Evolutionary conservation across 129 eudicot genomes (phyloP).

Genomic region (Sambucus nigra): DNA sequence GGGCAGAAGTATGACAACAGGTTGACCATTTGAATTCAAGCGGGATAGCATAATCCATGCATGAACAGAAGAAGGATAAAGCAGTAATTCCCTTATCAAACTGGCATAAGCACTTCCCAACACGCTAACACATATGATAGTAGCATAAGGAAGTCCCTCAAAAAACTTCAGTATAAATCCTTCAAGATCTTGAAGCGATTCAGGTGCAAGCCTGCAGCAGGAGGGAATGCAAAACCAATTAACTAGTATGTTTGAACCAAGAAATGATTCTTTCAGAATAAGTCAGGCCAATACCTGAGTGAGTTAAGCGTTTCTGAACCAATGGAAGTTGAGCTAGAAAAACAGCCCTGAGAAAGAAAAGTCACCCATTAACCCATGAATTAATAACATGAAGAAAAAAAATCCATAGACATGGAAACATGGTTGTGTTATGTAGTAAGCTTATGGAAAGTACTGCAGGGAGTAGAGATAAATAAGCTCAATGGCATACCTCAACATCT

Average conservation of each 20-base stretch:
- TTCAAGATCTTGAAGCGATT: slow-evolving; percentile 32
- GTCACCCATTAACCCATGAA: slow-evolving; percentile 4
- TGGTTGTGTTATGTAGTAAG: neutral
- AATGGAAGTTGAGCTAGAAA: slow-evolving; percentile 20
- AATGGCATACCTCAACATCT: slow-evolving; percentile 40
- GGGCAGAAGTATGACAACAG: slow-evolving; percentile 58
- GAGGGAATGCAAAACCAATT: slow-evolving; percentile 7
- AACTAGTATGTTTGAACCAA: neutral
- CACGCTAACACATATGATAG: slow-evolving; percentile 63
- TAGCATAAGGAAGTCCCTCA: slow-evolving; percentile 47
- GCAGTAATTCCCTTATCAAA: slow-evolving; percentile 42
- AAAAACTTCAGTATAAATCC: slow-evolving; percentile 35
- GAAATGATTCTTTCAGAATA: neutral
- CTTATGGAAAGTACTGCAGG: neutral
- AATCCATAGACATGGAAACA: slow-evolving; percentile 9
- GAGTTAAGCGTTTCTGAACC: slow-evolving; percentile 15
- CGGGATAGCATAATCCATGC: slow-evolving; percentile 79
- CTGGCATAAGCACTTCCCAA: slow-evolving; percentile 47
- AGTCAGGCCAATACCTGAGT: slow-evolving; percentile 35
- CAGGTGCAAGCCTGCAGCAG: slow-evolving; percentile 49
- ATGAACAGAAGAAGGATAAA: slow-evolving; percentile 19
- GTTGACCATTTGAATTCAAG: slow-evolving; percentile 50
- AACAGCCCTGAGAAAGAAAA: slow-evolving; percentile 30
- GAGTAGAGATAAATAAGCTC: neutral
- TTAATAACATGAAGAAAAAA: too few relatives aligned